A percentile compares a stretch with the other conserved stretches of the same genome.
These are phyloP conservation scores for Phialophora expanda DNA, from an alignment of 2,329 filamentous ascomycete genomes.

Conservation along the genomic window DNA sequence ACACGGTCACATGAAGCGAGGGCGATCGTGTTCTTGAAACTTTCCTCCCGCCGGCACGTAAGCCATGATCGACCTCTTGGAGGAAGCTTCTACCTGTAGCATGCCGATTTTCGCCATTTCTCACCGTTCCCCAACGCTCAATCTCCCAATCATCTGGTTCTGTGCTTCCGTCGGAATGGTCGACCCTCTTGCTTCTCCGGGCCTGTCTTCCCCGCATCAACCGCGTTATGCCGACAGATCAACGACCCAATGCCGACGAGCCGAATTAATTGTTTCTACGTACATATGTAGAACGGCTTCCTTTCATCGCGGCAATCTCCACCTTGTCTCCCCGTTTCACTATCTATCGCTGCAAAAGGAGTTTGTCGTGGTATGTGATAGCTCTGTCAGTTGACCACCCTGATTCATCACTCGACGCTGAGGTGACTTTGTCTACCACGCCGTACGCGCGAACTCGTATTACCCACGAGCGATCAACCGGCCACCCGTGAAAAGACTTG, in stretches of 20 bases:
- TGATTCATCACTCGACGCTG: too few relatives aligned
- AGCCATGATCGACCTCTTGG: not conserved
- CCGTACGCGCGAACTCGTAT: too few relatives aligned
- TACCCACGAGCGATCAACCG: too few relatives aligned
- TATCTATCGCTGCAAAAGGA: not conserved
- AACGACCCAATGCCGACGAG: not conserved
- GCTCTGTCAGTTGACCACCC: too few relatives aligned
- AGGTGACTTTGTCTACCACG: too few relatives aligned
- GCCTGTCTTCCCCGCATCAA: not conserved
- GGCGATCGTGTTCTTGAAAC: not conserved
- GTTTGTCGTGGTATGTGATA: too few relatives aligned
- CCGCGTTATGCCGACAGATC: not conserved
- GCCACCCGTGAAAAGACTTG: too few relatives aligned
- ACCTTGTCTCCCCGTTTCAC: not conserved
- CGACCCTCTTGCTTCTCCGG: too few relatives aligned
- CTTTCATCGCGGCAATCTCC: not conserved
- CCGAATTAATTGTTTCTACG: not conserved
- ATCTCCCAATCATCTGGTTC: not conserved
- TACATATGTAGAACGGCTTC: too few relatives aligned
- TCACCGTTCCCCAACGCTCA: not conserved
- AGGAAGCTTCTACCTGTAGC: not conserved
- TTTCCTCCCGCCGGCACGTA: not conserved
- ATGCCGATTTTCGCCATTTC: not conserved
- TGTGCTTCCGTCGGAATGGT: slow-evolving; percentile 8
- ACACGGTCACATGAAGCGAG: not conserved